Conservation (phyloP, 208 protist genomes). For the Herpetomonas tarakana region DNA sequence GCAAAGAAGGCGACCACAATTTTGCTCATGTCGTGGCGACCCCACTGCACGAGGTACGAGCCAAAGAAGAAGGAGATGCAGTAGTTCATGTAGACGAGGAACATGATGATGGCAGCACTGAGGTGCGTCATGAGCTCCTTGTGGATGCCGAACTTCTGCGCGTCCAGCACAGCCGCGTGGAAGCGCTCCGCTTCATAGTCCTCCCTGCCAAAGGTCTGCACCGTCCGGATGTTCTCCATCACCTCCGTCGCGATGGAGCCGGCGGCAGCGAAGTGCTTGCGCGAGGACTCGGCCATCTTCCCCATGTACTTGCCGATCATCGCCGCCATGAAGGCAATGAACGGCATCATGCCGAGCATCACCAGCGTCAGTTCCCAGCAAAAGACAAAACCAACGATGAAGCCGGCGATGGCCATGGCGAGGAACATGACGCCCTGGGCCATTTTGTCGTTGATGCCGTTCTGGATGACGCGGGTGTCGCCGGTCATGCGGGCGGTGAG, state of each 20-base stretch:
- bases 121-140: conserved; percentile 46
- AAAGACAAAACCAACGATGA: conserved; percentile 69
- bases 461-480: conserved; percentile 74
- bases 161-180: conserved; percentile 32
- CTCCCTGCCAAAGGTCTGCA: conserved; percentile 73
- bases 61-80: conserved; percentile 67
- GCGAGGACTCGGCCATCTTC: conserved; percentile 37
- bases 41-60: conserved; percentile 67
- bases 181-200: conserved; percentile 61
- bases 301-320: conserved; percentile 57
- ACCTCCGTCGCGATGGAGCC: conserved; percentile 84
- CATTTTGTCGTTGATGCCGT: conserved; percentile 86
- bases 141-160: conserved; percentile 50
- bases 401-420: conserved; percentile 68
- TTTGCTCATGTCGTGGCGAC: conserved; percentile 42
- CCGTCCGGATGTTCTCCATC: conserved; percentile 80
- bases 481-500: conserved; percentile 75
- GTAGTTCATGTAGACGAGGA: conserved; percentile 54
- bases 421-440: conserved; percentile 59
- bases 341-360: conserved; percentile 74
- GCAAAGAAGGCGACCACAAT: conserved; percentile 57
- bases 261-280: conserved; percentile 70
- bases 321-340: conserved; percentile 46
- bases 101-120: conserved; percentile 34
- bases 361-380: conserved; percentile 79